Evolutionary conservation across 352 stramenopile species (phyloP).

Genomic region (Albugo candida): DNA sequence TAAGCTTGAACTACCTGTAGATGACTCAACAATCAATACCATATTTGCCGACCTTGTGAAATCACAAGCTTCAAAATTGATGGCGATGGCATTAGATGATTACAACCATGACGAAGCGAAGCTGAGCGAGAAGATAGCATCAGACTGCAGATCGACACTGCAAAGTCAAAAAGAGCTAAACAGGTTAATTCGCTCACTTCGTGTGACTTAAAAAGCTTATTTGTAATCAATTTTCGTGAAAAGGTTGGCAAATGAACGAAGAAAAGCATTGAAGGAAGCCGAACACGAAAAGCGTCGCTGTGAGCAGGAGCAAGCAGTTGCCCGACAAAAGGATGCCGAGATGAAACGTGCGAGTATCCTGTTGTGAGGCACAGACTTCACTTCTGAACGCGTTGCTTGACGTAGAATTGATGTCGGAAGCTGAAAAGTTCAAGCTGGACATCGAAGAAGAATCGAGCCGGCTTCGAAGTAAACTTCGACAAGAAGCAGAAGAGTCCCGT

Average conservation of each 20-base stretch:
- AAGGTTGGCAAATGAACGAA: conserved; percentile 44
- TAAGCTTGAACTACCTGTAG: conserved; percentile 27
- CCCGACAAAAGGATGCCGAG: conserved; percentile 35
- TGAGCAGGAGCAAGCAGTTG: conserved; percentile 25
- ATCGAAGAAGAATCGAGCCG: conserved; percentile 45
- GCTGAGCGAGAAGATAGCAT: conserved; percentile 32
- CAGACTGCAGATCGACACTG: conserved; percentile 29
- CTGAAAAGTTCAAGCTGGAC: conserved; percentile 41
- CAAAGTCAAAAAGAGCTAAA: conserved; percentile 64
- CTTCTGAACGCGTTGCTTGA: conserved; percentile 1
- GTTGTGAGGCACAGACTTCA: not conserved
- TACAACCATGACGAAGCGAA: conserved; percentile 21
- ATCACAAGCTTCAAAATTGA: conserved; percentile 33
- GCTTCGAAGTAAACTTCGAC: conserved; percentile 33
- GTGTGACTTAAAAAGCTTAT: not conserved
- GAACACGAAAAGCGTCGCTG: conserved; percentile 38
- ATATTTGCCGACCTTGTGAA: conserved; percentile 36
- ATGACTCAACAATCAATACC: conserved; percentile 38
- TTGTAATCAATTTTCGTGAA: not conserved
- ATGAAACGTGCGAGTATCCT: conserved; percentile 20
- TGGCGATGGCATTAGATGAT: conserved; percentile 20
- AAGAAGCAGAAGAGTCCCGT: conserved; percentile 32
- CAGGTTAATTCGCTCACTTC: conserved; percentile 8
- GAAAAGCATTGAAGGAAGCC: conserved; percentile 27
- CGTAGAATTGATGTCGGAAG: conserved; percentile 4